Base-by-base conservation (phyloP, 2,329 filamentous ascomycete species). In the Fusarium piperis region DNA sequence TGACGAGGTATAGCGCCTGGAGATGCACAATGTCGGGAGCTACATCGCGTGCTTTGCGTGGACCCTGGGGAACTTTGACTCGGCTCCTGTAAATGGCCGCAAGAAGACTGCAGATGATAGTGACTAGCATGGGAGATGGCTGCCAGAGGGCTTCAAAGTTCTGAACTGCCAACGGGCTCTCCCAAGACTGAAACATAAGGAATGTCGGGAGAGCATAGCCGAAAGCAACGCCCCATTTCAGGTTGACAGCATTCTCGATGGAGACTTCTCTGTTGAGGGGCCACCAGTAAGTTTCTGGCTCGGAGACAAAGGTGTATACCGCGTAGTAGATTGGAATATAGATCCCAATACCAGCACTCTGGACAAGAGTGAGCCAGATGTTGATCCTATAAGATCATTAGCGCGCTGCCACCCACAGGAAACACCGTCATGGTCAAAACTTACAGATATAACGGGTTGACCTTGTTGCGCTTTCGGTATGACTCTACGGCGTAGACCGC, bases 241-340 rank as follows among this genome's bases (percentile, higher is more conserved):
- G 33, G 7, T 61, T 53, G 5, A 13, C 16, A 10, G 65, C 61
- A 12, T 32, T 33, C 39, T 68, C 51, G 8, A 55, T 51, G 6
- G 44, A 41, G 16, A 68, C 62, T n/a, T 59, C 52, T 52, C 62
- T 44, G 33, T 56, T 62, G 6, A 62, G 58, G 1, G 66, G 66
- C 66, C 62, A 65, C 62, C 66, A 65, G 58, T 68, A 65, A 0
- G 62, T 58, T 41, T 68, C 65, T 1, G 41, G 36, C 23, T 68
- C 62, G 2, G 66, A 68, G 20, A 65, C 39, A 32, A 35, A 59
- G 3, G 66, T 65, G 28, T 68, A 68, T 4, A 38, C 62, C 20
- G 66, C 66, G 16, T 65, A 68, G n/a, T 65, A 68, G 32, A 68
- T 65, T 35, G 66, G 66, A 62, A 65, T 65, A n/a, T 59, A 62